Evolutionary conservation across 345 rosid species (phyloP), one percentile per base, ranked within the genome.

Genomic region (Arabis hirsuta): DNA sequence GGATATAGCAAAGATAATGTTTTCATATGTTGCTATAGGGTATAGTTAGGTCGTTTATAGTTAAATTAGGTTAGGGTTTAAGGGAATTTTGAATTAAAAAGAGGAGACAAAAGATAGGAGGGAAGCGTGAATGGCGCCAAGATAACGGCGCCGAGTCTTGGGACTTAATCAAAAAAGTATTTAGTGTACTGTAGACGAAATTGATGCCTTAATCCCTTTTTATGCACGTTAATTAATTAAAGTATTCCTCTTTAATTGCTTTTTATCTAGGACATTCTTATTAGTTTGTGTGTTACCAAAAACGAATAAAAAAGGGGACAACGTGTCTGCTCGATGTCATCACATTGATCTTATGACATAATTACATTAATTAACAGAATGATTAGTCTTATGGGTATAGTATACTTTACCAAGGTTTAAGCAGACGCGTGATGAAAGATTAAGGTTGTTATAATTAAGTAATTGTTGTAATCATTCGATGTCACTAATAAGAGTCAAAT

Each of bases 101-200:
- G 55, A 44, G 19, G 12, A 61, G 63, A 55, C 50, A 67, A 62
- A 69, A 62, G 66, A 65, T 2, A 19, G 29, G 36, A 62, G 34
- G 13, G 51, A 54, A 68, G 74, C 71, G 79, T 76, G 75, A 69
- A 69, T 76, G 71, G 71, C 75, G 79, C 74, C 65, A 76, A 76
- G 74, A 46, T 62, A 69, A 76, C 74, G 69, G 74, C 74, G 75
- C 79, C 66, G 71, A 63, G 79, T 70, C 79, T 56, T 76, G 51
- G 41, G 10, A 64, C 71, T 56, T 64, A 62, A 47, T 70, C 47
- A 63, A 76, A 69, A 76, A 47, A 41, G 12, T 48, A 57, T 27
- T 64, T 55, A 47, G 66, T 69, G 66, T 69, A 47, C 63, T 39
- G 59, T 41, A 76, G 41, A 56, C 71, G 66, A 45, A 70, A 76